A percentile compares a stretch with the other conserved stretches of the same genome.
These are phyloP conservation scores for Acacia concinna DNA, from an alignment of 331 rosid species.

Conservation along the genomic window DNA sequence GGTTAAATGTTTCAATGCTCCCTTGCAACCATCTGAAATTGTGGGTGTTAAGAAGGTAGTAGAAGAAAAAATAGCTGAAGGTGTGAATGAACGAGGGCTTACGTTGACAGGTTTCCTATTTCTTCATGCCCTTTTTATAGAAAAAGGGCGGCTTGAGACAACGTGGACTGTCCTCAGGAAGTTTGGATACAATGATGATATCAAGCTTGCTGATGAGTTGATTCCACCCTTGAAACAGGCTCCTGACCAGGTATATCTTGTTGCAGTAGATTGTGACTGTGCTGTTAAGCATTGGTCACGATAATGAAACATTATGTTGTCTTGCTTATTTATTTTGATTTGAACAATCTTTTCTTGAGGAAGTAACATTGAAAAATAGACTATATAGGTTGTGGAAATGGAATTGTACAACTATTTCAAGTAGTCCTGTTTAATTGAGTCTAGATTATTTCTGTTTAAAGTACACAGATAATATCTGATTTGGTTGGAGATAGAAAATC, in stretches of 20 bases:
- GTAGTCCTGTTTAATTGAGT: not conserved
- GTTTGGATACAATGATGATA: slow-evolving; percentile 91
- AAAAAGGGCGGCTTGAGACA: slow-evolving; percentile 92
- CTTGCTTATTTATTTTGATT: not conserved
- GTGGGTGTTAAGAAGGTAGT: slow-evolving; percentile 93
- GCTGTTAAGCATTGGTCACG: not conserved
- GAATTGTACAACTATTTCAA: not conserved
- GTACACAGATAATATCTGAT: not conserved
- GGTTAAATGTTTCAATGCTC: slow-evolving; percentile 98
- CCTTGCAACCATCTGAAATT: slow-evolving; percentile 94
- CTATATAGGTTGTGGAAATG: not conserved
- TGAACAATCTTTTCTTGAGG: not conserved
- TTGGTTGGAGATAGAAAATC: not conserved
- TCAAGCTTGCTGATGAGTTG: slow-evolving; percentile 79
- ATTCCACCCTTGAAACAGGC: slow-evolving; percentile 66
- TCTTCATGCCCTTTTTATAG: slow-evolving; percentile 91
- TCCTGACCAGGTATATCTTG: slow-evolving; percentile 72
- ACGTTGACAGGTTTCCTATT: slow-evolving; percentile 95
- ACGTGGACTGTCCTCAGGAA: slow-evolving; percentile 98
- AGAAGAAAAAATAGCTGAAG: slow-evolving; percentile 89
- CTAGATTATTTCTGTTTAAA: not conserved
- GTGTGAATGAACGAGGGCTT: slow-evolving; percentile 94
- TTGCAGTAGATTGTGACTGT: not conserved
- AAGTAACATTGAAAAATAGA: not conserved
- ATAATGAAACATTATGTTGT: not conserved